Percentiles rank a stretch among this genome's conserved stretches.
Evolutionary conservation across 768 basidiomycete genomes (phyloP).

Genomic region (Lactarius hengduanensis): DNA sequence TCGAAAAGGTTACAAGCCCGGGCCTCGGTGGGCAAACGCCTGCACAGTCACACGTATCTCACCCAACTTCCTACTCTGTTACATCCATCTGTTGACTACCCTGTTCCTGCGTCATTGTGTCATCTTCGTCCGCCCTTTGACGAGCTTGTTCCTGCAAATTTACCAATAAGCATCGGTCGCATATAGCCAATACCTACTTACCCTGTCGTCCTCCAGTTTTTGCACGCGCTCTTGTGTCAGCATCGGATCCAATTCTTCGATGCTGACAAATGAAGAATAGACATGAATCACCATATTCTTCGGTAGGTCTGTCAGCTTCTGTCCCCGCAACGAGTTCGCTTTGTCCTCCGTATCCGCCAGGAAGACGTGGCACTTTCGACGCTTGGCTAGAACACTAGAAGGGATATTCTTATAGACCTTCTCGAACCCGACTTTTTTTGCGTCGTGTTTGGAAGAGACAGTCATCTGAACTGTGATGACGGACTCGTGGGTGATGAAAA

Average conservation of each 20-base stretch:
- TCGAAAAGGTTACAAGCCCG: too few species aligned
- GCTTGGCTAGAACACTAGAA: neutral
- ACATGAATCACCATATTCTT: too few species aligned
- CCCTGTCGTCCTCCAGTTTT: too few species aligned
- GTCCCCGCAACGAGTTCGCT: neutral
- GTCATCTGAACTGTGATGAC: neutral
- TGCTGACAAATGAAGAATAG: neutral
- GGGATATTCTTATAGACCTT: neutral
- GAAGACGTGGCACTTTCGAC: neutral
- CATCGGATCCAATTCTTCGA: neutral
- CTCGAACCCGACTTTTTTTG: neutral
- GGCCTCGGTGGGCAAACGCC: too few species aligned
- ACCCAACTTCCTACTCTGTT: too few species aligned
- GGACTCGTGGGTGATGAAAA: neutral
- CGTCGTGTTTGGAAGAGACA: neutral
- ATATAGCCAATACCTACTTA: too few species aligned
- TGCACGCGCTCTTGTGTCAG: neutral
- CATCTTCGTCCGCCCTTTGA: too few species aligned
- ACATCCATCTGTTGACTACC: too few species aligned
- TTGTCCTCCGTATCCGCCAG: neutral
- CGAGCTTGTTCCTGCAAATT: too few species aligned
- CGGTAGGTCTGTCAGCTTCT: neutral
- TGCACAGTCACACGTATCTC: too few species aligned
- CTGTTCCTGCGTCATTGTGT: too few species aligned
- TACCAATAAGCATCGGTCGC: too few species aligned